phyloP scores from a whole-genome alignment of 768 basidiomycete genomes.

The Hemileccinum rubropunctum region DNA sequence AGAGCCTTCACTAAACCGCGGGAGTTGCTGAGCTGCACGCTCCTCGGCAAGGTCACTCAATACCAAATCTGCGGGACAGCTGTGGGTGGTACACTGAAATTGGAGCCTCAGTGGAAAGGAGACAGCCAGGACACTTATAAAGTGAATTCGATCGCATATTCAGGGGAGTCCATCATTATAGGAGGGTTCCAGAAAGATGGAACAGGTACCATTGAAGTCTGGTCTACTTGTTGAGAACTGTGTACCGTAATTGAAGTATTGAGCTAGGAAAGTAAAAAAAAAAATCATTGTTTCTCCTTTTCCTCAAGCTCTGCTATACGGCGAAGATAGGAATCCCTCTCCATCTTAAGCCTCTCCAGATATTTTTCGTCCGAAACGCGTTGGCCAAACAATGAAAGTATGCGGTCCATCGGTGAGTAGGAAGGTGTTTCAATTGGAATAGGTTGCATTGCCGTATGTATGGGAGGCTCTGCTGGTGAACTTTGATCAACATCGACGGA shows the following conservation, averaged over 20 bases:
- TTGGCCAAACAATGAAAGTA: slow-evolving; percentile 33
- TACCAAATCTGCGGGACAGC: slow-evolving; percentile 44
- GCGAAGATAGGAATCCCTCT: slow-evolving; percentile 51
- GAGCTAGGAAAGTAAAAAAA: background rate
- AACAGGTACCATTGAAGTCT: slow-evolving; percentile 64
- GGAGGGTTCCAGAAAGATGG: slow-evolving; percentile 61
- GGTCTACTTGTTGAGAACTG: slow-evolving; percentile 31
- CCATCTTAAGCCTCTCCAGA: slow-evolving; percentile 52
- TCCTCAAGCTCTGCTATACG: slow-evolving; percentile 53
- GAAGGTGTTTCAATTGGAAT: background rate
- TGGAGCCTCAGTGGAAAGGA: slow-evolving; percentile 47
- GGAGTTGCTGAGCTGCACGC: slow-evolving; percentile 52
- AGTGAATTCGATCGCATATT: slow-evolving; percentile 60
- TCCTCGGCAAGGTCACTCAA: slow-evolving; percentile 56
- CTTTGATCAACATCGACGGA: background rate
- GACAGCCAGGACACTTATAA: slow-evolving; percentile 48
- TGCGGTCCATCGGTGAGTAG: slow-evolving; percentile 33
- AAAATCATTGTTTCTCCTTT: slow-evolving; percentile 34
- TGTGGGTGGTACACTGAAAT: slow-evolving; percentile 34
- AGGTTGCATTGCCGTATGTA: slow-evolving; percentile 16
- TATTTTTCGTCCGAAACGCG: slow-evolving; percentile 74
- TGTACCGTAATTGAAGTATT: background rate
- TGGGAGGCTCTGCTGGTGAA: background rate
- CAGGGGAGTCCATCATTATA: slow-evolving; percentile 48
- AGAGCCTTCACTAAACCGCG: slow-evolving; percentile 52